A percentile compares a stretch with the other conserved stretches of the same genome.
These are phyloP conservation scores for Zoysia matrella DNA, from an alignment of 202 grass and related monocot genomes.

Conservation along the genomic window DNA sequence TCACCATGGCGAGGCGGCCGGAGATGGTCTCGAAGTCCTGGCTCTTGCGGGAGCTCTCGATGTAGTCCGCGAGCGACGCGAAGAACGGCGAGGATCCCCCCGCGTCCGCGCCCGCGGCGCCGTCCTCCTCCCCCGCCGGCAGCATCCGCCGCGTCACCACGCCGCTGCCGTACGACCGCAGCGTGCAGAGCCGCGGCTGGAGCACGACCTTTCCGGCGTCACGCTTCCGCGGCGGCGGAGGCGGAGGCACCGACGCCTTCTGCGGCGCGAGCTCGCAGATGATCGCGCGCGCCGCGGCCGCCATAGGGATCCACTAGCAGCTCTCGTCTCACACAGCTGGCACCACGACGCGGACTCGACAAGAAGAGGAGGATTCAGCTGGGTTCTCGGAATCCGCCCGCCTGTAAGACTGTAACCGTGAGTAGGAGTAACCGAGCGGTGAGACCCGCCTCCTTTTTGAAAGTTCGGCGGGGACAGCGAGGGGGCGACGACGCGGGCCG, in stretches of 20 bases:
- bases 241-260: conserved; percentile 25
- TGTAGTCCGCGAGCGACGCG: conserved; percentile 86
- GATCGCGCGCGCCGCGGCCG: conserved; percentile 51
- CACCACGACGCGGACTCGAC: conserved; percentile 21
- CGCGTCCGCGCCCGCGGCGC: neutral
- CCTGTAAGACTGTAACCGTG: neutral
- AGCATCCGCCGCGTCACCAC: conserved; percentile 52
- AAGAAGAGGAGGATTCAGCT: conserved; percentile 16
- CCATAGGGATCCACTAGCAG: conserved; percentile 20
- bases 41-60: conserved; percentile 93
- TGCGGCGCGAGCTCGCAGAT: conserved; percentile 66
- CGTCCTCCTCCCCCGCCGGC: conserved; percentile 24
- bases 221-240: conserved; percentile 25
- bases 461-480: conserved; percentile 42
- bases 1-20: conserved; percentile 95
- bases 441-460: conserved; percentile 22
- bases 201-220: conserved; percentile 72
- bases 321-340: neutral
- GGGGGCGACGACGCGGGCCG: conserved; percentile 16
- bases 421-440: neutral
- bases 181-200: conserved; percentile 87
- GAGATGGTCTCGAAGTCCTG: conserved; percentile 92
- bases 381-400: conserved; percentile 32
- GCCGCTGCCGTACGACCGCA: conserved; percentile 71
- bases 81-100: conserved; percentile 71